phyloP scores from a whole-genome alignment of 179 eudicot genomes.

The Amaranthus tricolor region DNA sequence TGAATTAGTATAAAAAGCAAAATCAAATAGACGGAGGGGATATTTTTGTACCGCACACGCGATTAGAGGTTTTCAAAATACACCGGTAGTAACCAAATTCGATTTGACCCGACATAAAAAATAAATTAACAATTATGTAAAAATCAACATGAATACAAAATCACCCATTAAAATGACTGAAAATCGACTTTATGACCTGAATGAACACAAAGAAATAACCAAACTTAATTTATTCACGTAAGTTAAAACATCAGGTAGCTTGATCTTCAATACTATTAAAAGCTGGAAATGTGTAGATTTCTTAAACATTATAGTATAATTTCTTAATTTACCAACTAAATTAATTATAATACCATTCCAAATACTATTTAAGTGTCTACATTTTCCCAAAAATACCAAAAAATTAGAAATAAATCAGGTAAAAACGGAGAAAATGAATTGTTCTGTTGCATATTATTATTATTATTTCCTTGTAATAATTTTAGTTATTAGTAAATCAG shows the following conservation, averaged over 20 bases:
- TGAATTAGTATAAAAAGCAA: no score
- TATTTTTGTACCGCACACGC: no score
- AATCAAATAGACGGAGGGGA: no score
- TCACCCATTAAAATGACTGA: no score
- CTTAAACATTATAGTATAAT: conserved; percentile 9
- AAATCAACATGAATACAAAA: no score
- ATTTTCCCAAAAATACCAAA: neutral
- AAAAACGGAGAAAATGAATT: conserved; percentile 11
- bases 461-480: neutral
- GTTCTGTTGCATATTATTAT: neutral
- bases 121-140: no score
- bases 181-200: no score
- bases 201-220: neutral
- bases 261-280: conserved; percentile 4
- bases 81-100: no score
- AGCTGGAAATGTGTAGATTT: conserved; percentile 6
- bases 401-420: conserved; percentile 9
- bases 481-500: neutral
- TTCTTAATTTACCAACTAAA: conserved; percentile 1
- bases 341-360: neutral
- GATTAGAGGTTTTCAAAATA: no score
- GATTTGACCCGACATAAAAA: no score
- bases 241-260: conserved; percentile 19
- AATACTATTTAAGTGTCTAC: conserved; percentile 17
- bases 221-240: conserved; percentile 6